phyloP scores from a whole-genome alignment of 83 land plant species.

The Thuja plicata region DNA sequence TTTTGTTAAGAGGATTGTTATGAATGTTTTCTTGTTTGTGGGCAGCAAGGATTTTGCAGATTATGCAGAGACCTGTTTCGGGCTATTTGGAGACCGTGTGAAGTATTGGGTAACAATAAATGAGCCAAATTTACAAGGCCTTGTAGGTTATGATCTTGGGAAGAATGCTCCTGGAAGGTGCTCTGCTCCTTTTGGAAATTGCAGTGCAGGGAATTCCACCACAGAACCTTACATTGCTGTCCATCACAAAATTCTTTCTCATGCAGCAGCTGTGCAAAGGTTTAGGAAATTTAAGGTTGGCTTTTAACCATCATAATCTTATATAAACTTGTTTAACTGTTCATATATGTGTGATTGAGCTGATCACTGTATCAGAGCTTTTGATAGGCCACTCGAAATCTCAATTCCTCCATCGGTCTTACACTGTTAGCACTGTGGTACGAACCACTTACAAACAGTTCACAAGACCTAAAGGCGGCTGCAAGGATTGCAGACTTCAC shows the following conservation, averaged over 20 bases:
- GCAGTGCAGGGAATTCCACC: constrained; percentile 39
- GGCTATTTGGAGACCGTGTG: constrained; percentile 46
- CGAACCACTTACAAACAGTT: constrained; percentile 26
- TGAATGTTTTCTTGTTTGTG: neutral
- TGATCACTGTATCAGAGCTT: neutral
- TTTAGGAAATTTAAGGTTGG: constrained; percentile 27
- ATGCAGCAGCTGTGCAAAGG: constrained; percentile 24
- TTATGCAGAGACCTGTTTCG: constrained; percentile 46
- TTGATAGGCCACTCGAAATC: constrained; percentile 3
- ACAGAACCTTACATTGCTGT: constrained; percentile 45
- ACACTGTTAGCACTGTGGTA: constrained; percentile 23
- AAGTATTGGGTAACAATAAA: constrained; percentile 49
- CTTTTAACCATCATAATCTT: neutral
- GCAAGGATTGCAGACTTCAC: constrained; percentile 22
- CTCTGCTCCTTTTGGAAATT: constrained; percentile 28
- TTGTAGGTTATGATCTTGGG: constrained; percentile 30
- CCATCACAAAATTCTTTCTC: constrained; percentile 42
- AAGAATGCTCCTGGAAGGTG: constrained; percentile 37
- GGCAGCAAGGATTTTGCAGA: constrained; percentile 38
- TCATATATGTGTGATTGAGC: neutral
- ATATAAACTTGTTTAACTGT: neutral
- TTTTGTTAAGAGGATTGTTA: neutral
- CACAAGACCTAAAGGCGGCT: constrained; percentile 29
- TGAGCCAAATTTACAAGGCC: constrained; percentile 27
- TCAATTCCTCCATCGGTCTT: constrained; percentile 31